A percentile compares a stretch with the other conserved stretches of the same genome.
Evolutionary conservation across 176 grass and related monocot species (phyloP).

Genomic region (Oryza meridionalis): DNA sequence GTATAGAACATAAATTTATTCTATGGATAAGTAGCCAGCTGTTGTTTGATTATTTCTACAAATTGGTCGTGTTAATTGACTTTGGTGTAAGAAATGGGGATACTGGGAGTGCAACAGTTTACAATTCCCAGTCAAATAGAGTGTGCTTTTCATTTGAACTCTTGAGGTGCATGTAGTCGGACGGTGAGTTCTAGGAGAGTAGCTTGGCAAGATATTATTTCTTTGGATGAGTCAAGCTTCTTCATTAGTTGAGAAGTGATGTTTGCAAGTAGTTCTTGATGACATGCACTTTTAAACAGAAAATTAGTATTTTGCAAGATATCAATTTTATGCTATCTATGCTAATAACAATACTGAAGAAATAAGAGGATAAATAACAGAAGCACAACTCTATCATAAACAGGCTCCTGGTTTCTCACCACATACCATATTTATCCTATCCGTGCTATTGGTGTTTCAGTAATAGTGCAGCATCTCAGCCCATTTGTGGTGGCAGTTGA

Average conservation of each 20-base stretch:
- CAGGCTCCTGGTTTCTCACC: neutral
- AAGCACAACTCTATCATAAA: neutral
- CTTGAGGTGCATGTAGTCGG: neutral
- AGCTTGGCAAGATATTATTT: no score
- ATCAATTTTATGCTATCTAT: neutral
- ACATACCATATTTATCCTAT: neutral
- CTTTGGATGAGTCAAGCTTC: neutral
- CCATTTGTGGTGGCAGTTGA: neutral
- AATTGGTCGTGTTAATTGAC: no score
- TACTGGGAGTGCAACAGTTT: neutral
- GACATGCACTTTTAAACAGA: neutral
- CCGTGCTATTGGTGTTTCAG: neutral
- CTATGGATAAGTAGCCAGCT: neutral
- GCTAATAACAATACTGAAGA: neutral
- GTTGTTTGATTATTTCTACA: neutral
- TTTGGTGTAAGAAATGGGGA: neutral
- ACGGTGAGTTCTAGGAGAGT: neutral
- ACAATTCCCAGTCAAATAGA: neutral
- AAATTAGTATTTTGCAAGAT: neutral
- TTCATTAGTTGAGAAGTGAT: conserved; percentile 1
- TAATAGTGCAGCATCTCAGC: neutral
- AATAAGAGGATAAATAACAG: neutral
- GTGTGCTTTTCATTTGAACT: neutral
- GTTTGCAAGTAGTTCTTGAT: neutral
- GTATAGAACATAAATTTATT: neutral